Conservation (phyloP, 2,329 filamentous ascomycete species). For the Fusarium dimerum region DNA sequence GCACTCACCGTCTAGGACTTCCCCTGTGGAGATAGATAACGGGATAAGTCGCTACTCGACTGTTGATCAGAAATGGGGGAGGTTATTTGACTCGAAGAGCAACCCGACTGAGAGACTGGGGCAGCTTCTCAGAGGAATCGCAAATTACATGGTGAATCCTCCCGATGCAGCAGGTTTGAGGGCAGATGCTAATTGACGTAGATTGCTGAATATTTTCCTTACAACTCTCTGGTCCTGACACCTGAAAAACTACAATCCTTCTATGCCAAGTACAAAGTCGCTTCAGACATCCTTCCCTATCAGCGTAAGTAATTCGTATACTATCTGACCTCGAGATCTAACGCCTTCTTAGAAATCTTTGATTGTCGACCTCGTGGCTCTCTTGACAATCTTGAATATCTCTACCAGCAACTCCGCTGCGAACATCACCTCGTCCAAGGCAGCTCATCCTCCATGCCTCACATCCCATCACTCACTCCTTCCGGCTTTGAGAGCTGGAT, state of each 20-base stretch:
- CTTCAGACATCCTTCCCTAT: conserved; percentile 69
- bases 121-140: conserved; percentile 73
- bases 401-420: conserved; percentile 56
- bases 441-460: conserved; percentile 51
- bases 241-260: conserved; percentile 75
- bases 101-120: conserved; percentile 67
- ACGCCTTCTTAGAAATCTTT: conserved; percentile 49
- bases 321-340: background rate
- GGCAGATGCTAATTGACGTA: conserved; percentile 13
- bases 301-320: conserved; percentile 47
- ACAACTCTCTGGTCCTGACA: conserved; percentile 62
- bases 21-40: conserved; percentile 2
- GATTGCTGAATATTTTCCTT: conserved; percentile 35
- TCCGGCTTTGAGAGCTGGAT: conserved; percentile 73
- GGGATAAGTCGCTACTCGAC: conserved; percentile 34
- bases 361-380: conserved; percentile 36
- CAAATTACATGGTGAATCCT: conserved; percentile 67
- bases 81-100: conserved; percentile 68
- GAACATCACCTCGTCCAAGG: conserved; percentile 67
- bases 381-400: conserved; percentile 37
- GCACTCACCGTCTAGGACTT: conserved; percentile 14
- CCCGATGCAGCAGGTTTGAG: background rate
- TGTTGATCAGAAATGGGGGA: conserved; percentile 75
- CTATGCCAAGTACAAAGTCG: conserved; percentile 66
- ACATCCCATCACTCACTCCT: conserved; percentile 65